phyloP scores from a whole-genome alignment of 768 basidiomycete species.

The Phaffia tasmanica region DNA sequence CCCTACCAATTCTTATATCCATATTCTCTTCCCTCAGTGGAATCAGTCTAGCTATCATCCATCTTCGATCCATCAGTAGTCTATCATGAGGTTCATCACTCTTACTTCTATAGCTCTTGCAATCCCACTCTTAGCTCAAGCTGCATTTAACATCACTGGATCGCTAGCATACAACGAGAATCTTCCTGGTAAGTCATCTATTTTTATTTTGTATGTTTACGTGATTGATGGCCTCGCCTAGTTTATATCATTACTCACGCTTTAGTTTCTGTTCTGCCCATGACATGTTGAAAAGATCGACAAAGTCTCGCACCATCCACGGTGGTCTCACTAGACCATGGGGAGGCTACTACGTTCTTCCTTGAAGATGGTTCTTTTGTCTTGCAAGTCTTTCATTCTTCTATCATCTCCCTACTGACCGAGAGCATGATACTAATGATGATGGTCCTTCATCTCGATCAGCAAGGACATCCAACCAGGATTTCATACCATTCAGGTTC shows the following conservation, averaged over 20 bases:
- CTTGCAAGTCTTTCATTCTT: not conserved
- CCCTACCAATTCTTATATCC: too few relatives aligned
- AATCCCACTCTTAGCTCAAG: too few relatives aligned
- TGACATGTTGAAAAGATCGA: not conserved
- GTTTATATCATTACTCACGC: too few relatives aligned
- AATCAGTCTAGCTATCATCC: too few relatives aligned
- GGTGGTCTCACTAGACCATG: conserved; percentile 3
- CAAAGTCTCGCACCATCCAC: conserved; percentile 1
- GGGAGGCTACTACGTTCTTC: not conserved
- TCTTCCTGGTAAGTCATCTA: conserved; percentile 8
- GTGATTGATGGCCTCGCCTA: too few relatives aligned
- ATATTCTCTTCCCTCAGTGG: too few relatives aligned
- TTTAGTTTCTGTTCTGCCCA: not conserved
- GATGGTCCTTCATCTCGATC: not conserved
- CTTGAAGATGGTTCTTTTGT: conserved; percentile 4
- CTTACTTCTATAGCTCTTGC: too few relatives aligned
- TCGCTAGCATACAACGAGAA: not conserved
- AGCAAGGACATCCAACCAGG: conserved; percentile 9
- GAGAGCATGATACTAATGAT: not conserved
- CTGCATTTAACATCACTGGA: not conserved
- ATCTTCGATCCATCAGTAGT: too few relatives aligned
- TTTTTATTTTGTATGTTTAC: too few relatives aligned
- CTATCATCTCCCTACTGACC: not conserved
- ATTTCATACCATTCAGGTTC: conserved; percentile 10
- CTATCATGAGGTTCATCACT: too few relatives aligned